phyloP scores from a whole-genome alignment of 202 grass and related monocot genomes.

The Eragrostis tef region DNA sequence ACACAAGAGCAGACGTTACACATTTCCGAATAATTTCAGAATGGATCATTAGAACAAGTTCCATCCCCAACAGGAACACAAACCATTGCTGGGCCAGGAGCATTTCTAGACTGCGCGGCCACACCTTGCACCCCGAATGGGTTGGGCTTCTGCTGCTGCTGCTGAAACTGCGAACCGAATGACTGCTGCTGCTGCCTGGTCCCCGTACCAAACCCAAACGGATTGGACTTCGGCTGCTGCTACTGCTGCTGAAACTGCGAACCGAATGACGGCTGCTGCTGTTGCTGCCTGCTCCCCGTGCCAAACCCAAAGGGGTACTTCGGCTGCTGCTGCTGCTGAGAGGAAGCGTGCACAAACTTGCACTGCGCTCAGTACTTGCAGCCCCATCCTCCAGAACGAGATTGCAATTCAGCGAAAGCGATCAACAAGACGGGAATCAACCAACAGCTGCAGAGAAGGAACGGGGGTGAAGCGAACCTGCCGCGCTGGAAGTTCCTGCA shows the following conservation, averaged over 20 bases:
- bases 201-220: slow-evolving; percentile 67
- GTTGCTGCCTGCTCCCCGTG: slow-evolving; percentile 48
- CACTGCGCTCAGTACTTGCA: slow-evolving; percentile 81
- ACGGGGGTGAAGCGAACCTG: slow-evolving; percentile 43
- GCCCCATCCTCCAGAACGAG: slow-evolving; percentile 47
- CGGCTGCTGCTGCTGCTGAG: slow-evolving; percentile 57
- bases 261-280: slow-evolving; percentile 31
- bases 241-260: slow-evolving; percentile 45
- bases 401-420: not conserved
- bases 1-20: not conserved
- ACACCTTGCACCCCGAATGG: slow-evolving; percentile 68
- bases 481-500: slow-evolving; percentile 84
- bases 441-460: not conserved
- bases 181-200: slow-evolving; percentile 52
- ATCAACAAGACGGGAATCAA: not conserved
- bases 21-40: not conserved
- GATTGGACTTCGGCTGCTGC: slow-evolving; percentile 63
- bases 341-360: slow-evolving; percentile 65
- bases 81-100: slow-evolving; percentile 58
- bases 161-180: slow-evolving; percentile 47
- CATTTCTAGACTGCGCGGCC: slow-evolving; percentile 38
- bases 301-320: slow-evolving; percentile 79
- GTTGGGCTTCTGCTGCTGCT: slow-evolving; percentile 69
- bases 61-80: not conserved
- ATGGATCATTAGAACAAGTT: not conserved